Evolutionary conservation across 2,329 filamentous ascomycete genomes (phyloP).

Genomic region (Phaeosphaeriaceae sp.): DNA sequence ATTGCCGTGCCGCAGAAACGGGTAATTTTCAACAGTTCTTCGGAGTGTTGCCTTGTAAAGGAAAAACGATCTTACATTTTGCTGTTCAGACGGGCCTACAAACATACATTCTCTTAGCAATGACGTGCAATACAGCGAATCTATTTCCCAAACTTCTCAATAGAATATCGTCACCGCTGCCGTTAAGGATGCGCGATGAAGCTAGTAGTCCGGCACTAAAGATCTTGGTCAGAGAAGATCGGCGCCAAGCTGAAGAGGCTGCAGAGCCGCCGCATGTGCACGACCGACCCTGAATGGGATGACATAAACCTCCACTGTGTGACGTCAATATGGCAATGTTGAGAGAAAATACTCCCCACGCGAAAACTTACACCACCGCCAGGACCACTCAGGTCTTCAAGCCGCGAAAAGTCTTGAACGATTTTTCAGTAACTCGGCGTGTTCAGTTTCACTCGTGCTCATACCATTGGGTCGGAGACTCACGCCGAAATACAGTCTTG

Average conservation of each 20-base stretch:
- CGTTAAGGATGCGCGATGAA: slow-evolving; percentile 18
- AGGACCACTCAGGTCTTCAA: slow-evolving; percentile 8
- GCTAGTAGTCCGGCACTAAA: slow-evolving; percentile 13
- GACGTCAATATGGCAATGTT: slow-evolving; percentile 32
- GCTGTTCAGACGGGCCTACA: background rate
- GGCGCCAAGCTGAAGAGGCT: slow-evolving; percentile 35
- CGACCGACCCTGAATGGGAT: slow-evolving; percentile 31
- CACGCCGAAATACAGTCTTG: background rate
- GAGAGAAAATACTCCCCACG: slow-evolving; percentile 24
- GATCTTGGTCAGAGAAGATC: slow-evolving; percentile 30
- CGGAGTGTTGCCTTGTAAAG: background rate
- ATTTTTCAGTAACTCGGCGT: background rate
- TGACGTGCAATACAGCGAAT: slow-evolving; percentile 5
- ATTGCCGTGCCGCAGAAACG: background rate
- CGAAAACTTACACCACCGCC: slow-evolving; percentile 24
- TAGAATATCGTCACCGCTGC: slow-evolving; percentile 15
- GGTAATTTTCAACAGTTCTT: background rate
- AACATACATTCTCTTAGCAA: slow-evolving; percentile 13
- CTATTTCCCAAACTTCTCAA: background rate
- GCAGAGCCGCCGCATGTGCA: slow-evolving; percentile 37
- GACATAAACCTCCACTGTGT: slow-evolving; percentile 14
- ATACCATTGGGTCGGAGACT: no score
- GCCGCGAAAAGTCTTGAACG: slow-evolving; percentile 18
- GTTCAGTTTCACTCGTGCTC: background rate
- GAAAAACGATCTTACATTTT: background rate